Conservation (phyloP, 768 basidiomycete genomes). For the Cystobasidium ongulense region DNA sequence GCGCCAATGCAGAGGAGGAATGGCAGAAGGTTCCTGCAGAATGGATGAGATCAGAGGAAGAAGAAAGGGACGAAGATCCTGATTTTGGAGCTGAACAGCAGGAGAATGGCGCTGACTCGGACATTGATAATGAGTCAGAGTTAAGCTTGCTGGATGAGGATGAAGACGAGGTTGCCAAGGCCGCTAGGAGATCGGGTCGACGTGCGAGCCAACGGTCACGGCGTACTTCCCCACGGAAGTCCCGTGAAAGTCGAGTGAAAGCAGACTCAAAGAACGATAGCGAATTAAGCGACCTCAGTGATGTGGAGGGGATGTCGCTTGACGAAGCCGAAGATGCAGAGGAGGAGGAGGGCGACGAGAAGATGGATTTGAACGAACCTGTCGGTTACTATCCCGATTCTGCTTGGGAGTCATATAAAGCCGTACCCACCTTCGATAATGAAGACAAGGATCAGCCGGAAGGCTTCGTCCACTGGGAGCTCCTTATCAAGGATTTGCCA, state of each 20-base stretch:
- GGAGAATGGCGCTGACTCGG: conserved; percentile 2
- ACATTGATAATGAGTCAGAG: conserved; percentile 1
- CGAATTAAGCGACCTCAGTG: conserved; percentile 12
- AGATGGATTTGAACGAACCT: neutral
- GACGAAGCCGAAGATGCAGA: conserved; percentile 10
- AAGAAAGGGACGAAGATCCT: conserved; percentile 14
- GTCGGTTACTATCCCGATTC: conserved; percentile 13
- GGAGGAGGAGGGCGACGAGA: conserved; percentile 11
- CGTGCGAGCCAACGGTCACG: neutral
- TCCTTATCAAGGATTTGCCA: neutral
- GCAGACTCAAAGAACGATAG: neutral
- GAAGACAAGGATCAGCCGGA: conserved; percentile 26
- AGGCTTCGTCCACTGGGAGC: conserved; percentile 21
- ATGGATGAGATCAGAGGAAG: conserved; percentile 24
- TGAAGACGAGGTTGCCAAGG: neutral
- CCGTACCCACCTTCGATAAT: neutral
- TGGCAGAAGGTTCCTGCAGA: conserved; percentile 29
- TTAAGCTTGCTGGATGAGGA: conserved; percentile 2
- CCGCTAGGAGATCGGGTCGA: neutral
- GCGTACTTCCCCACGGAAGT: neutral
- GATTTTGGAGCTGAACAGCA: conserved; percentile 20
- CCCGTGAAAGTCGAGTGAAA: neutral
- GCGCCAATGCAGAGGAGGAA: conserved; percentile 39
- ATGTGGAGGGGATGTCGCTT: neutral
- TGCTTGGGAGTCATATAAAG: neutral